Conservation (phyloP, 768 basidiomycete species). For the Cystofilobasidium bisporidii region DNA sequence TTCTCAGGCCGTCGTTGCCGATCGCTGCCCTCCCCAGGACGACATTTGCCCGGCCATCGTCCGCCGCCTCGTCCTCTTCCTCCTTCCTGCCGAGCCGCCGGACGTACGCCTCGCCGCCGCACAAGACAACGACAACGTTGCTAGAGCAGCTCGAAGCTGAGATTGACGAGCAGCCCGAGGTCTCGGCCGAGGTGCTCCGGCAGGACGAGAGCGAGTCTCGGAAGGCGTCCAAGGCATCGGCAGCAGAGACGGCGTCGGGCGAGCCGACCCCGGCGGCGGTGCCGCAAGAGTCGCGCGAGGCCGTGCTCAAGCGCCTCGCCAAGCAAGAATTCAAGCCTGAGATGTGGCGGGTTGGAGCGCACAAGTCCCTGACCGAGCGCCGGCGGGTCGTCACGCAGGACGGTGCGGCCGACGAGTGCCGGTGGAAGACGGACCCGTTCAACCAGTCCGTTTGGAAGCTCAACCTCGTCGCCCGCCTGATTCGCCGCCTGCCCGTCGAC, state of each 20-base stretch:
- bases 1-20: background rate
- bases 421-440: conserved; percentile 9
- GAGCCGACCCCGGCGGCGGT: background rate
- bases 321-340: background rate
- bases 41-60: background rate
- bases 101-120: background rate
- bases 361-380: background rate
- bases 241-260: background rate
- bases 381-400: background rate
- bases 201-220: background rate
- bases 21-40: background rate
- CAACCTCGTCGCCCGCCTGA: background rate
- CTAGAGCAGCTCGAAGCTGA: background rate
- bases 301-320: background rate
- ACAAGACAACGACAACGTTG: background rate
- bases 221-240: background rate
- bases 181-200: background rate
- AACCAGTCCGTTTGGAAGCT: background rate
- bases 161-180: background rate
- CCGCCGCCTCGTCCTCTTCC: background rate
- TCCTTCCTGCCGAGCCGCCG: background rate
- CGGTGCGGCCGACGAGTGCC: background rate
- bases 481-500: background rate
- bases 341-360: background rate
- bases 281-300: background rate